phyloP scores from a whole-genome alignment of 768 basidiomycete genomes.

The Symmetrospora coprosmae region DNA sequence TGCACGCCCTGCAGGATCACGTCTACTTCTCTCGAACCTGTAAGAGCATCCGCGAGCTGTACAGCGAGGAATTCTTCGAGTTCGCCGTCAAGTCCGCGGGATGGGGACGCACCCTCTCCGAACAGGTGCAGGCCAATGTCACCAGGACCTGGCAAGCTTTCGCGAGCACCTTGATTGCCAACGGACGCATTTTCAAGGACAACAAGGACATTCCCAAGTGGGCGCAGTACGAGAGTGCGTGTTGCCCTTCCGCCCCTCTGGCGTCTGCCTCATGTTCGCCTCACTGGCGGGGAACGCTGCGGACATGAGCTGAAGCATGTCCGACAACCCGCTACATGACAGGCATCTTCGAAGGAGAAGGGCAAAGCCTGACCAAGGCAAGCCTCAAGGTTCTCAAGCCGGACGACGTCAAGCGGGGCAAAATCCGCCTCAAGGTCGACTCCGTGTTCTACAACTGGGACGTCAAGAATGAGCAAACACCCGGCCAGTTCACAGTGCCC shows the following conservation, averaged over 20 bases:
- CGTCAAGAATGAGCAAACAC: neutral
- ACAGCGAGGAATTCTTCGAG: neutral
- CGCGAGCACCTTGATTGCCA: no score
- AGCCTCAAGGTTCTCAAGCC: no score
- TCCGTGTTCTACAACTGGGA: no score
- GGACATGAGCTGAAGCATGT: neutral
- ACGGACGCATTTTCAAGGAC: neutral
- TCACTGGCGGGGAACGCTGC: no score
- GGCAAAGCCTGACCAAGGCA: no score
- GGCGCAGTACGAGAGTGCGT: neutral
- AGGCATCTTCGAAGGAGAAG: neutral
- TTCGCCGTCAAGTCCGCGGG: neutral
- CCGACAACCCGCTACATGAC: neutral
- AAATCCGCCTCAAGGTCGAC: no score
- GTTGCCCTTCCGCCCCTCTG: neutral
- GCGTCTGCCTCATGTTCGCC: neutral
- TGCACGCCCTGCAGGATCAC: neutral
- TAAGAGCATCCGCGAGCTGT: conserved; percentile 22
- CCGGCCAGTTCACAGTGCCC: neutral
- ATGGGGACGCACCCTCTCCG: no score
- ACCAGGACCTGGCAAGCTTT: no score
- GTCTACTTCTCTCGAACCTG: neutral
- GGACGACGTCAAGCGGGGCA: neutral
- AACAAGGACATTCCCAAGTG: neutral
- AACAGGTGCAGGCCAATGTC: no score